A percentile compares a stretch with the other conserved stretches of the same genome.
phyloP scores from a whole-genome alignment of 768 basidiomycete species.

The Boletellus emodensis region DNA sequence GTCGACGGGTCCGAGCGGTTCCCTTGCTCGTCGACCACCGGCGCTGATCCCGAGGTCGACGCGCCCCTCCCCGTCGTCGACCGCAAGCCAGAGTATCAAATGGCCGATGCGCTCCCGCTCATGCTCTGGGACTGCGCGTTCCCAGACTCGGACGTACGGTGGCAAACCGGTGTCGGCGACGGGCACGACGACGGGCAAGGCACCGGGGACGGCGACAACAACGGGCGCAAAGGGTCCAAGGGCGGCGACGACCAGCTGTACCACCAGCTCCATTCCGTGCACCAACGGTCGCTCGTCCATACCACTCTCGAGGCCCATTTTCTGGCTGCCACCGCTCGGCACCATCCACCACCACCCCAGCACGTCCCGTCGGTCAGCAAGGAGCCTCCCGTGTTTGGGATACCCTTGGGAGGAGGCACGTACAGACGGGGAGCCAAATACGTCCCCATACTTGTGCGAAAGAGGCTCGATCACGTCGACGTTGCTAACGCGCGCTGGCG shows the following conservation, averaged over 20 bases:
- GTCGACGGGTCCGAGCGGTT: constrained; percentile 36
- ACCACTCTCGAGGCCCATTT: constrained; percentile 65
- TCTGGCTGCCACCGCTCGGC: constrained; percentile 47
- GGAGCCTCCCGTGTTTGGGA: constrained; percentile 35
- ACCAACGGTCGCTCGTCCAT: constrained; percentile 60
- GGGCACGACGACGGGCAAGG: constrained; percentile 25
- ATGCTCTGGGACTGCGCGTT: constrained; percentile 91
- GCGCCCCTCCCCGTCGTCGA: constrained; percentile 48
- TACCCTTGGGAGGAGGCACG: constrained; percentile 72
- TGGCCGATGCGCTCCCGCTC: constrained; percentile 89
- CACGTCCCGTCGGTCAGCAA: constrained; percentile 31
- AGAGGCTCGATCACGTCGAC: constrained; percentile 66
- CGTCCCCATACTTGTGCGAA: constrained; percentile 59
- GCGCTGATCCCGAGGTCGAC: not conserved
- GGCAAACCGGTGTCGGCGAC: constrained; percentile 56
- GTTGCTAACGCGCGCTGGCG: constrained; percentile 79
- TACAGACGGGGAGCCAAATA: constrained; percentile 61
- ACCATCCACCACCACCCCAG: constrained; percentile 43
- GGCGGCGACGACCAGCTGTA: constrained; percentile 33
- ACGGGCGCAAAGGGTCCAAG: no score
- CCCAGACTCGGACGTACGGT: constrained; percentile 57
- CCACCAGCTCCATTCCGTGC: constrained; percentile 49
- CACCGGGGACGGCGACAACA: not conserved
- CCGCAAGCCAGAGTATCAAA: constrained; percentile 84
- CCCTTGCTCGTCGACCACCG: not conserved